Conservation (phyloP, 176 grass and related monocot genomes). For the Cenchrus fungigraminus region DNA sequence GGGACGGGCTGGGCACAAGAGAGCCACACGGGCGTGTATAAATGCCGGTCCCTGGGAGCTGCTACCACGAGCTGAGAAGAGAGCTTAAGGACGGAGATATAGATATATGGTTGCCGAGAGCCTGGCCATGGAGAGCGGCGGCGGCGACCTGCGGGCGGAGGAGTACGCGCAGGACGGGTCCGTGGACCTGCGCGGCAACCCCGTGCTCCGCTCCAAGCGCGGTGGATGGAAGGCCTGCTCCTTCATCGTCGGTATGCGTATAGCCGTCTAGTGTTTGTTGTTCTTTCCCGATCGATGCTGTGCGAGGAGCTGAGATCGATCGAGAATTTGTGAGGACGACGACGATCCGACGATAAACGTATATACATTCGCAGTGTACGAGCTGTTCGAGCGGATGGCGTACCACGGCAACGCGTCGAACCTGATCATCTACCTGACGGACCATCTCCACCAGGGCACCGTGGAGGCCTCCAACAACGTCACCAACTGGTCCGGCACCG, state of each 20-base stretch:
- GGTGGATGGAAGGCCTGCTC: conserved; percentile 87
- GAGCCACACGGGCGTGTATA: no score
- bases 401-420: conserved; percentile 82
- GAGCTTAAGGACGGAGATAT: no score
- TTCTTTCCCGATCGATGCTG: no score
- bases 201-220: conserved; percentile 65
- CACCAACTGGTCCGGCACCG: conserved; percentile 86
- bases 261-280: no score
- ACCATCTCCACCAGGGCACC: conserved; percentile 70
- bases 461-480: conserved; percentile 83
- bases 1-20: no score
- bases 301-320: no score
- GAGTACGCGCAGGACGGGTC: conserved; percentile 76
- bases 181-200: conserved; percentile 83
- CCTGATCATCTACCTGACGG: conserved; percentile 73
- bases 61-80: no score
- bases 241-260: conserved; percentile 70
- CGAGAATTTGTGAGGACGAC: no score
- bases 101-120: background rate
- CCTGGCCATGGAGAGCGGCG: conserved; percentile 36
- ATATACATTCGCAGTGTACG: conserved; percentile 58
- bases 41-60: no score
- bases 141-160: background rate
- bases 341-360: no score
- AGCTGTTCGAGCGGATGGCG: conserved; percentile 94